Evolutionary conservation across 305 asterid species (phyloP).

Genomic region (Rubia tinctorum): DNA sequence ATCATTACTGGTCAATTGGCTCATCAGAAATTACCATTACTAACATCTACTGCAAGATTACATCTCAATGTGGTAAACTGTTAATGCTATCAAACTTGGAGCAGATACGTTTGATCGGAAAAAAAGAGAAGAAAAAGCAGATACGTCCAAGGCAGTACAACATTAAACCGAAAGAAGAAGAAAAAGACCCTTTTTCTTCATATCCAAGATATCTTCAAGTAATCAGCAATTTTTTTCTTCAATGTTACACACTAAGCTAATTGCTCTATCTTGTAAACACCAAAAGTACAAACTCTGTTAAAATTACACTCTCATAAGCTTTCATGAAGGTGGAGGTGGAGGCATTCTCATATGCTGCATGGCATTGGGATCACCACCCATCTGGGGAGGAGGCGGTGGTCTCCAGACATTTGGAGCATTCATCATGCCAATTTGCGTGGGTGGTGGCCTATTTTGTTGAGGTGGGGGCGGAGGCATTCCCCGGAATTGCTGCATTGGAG

Average conservation of each 20-base stretch:
- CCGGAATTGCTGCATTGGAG: constrained; percentile 63
- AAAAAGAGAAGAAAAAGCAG: no score
- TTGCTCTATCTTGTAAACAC: not conserved
- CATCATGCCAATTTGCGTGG: constrained; percentile 56
- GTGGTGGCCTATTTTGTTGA: constrained; percentile 40
- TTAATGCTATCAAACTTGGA: not conserved
- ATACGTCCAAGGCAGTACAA: not conserved
- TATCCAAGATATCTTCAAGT: not conserved
- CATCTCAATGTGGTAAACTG: not conserved
- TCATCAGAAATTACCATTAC: no score
- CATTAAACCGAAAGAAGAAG: not conserved
- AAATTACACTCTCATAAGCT: not conserved
- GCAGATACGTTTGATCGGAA: no score
- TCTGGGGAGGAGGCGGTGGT: constrained; percentile 85
- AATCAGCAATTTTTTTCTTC: not conserved
- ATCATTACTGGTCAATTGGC: no score
- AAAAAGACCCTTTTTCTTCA: not conserved
- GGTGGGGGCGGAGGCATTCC: constrained; percentile 75
- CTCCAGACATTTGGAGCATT: constrained; percentile 60
- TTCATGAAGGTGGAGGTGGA: constrained; percentile 28
- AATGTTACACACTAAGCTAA: not conserved
- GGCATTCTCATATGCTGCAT: constrained; percentile 68
- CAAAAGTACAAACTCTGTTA: not conserved
- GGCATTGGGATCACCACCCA: constrained; percentile 47
- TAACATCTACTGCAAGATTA: not conserved